These are phyloP conservation scores for Pseudonitzschia pungens DNA, from an alignment of 108 stramenopile genomes.

Conservation along the genomic window DNA sequence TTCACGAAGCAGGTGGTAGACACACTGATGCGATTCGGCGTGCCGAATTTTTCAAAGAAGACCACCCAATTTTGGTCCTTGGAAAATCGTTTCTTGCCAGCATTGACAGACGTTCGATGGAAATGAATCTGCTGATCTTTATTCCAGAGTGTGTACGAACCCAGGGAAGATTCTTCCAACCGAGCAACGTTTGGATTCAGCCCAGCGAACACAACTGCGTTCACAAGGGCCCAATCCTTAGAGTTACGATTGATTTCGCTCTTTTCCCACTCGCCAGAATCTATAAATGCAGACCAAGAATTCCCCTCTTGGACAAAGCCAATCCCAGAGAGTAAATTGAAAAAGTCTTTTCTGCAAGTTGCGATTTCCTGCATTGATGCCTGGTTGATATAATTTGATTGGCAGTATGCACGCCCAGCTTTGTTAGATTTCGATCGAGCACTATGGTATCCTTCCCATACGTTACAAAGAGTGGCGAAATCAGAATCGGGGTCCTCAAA, in stretches of 20 bases:
- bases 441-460: constrained; percentile 75
- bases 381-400: constrained; percentile 71
- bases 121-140: constrained; percentile 58
- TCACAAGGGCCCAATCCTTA: constrained; percentile 51
- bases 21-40: constrained; percentile 48
- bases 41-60: constrained; percentile 82
- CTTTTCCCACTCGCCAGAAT: constrained; percentile 10
- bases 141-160: constrained; percentile 42
- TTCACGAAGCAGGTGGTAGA: constrained; percentile 66
- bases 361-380: constrained; percentile 73
- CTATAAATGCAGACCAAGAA: constrained; percentile 1
- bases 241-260: constrained; percentile 49
- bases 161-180: constrained; percentile 24
- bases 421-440: constrained; percentile 24
- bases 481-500: constrained; percentile 78
- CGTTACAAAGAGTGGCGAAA: constrained; percentile 85
- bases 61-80: constrained; percentile 46
- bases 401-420: constrained; percentile 56
- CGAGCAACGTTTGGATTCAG: constrained; percentile 91
- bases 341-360: constrained; percentile 73
- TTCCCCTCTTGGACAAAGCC: constrained; percentile 65
- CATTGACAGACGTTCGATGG: constrained; percentile 62
- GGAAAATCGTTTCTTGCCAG: constrained; percentile 18
- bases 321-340: constrained; percentile 72
- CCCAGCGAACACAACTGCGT: constrained; percentile 90